phyloP scores from a whole-genome alignment of 2,329 filamentous ascomycete species.

The Alternaria postmessia region DNA sequence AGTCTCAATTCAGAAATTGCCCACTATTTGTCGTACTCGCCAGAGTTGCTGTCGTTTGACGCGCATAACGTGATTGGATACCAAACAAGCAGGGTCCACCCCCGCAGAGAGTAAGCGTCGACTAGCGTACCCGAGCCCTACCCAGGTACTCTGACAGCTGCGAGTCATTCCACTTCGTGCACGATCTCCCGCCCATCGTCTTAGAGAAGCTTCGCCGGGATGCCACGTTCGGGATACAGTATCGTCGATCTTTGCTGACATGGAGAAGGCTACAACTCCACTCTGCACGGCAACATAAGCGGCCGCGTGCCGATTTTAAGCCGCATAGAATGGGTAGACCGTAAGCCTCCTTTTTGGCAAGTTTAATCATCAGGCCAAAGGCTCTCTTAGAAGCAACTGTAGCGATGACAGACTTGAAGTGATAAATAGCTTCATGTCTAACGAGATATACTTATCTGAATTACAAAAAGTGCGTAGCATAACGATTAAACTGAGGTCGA shows the following conservation, averaged over 20 bases:
- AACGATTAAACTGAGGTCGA: no score
- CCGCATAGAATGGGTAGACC: no score
- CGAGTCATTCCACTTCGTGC: background rate
- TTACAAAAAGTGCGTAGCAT: fast-evolving
- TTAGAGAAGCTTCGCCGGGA: background rate
- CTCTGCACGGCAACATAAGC: background rate
- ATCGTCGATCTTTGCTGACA: background rate
- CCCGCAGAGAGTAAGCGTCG: background rate
- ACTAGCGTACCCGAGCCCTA: background rate
- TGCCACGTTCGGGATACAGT: conserved; percentile 1
- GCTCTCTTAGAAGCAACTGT: no score
- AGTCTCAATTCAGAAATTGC: background rate
- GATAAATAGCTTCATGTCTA: no score
- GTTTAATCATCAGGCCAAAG: no score
- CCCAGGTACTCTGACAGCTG: background rate
- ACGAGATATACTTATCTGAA: no score
- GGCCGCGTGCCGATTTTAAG: background rate
- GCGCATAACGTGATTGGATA: conserved; percentile 1
- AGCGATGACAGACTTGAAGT: no score
- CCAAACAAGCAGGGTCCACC: background rate
- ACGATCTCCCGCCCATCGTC: background rate
- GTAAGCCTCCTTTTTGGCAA: no score
- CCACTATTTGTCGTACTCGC: background rate
- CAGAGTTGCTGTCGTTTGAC: background rate
- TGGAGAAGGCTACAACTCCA: background rate